Percentiles rank a stretch among this genome's conserved stretches.
These are phyloP conservation scores for Aspergillus ochraceus DNA, from an alignment of 2,329 filamentous ascomycete species.

Conservation along the genomic window DNA sequence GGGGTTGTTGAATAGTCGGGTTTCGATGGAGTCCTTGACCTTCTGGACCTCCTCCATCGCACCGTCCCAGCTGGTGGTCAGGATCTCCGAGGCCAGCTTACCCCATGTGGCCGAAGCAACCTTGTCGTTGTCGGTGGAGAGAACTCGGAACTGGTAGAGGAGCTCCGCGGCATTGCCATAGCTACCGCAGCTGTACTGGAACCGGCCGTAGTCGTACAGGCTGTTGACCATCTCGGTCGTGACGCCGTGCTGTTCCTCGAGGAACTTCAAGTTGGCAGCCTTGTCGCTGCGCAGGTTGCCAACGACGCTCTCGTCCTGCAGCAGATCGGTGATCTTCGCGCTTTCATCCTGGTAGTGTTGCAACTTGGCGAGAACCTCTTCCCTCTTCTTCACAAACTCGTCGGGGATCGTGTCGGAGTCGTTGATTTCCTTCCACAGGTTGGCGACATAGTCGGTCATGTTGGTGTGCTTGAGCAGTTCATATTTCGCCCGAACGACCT, in stretches of 20 bases:
- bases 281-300: conserved; percentile 92
- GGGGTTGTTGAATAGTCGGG: conserved; percentile 92
- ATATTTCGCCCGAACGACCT: conserved; percentile 84
- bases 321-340: conserved; percentile 80
- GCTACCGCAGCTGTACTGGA: conserved; percentile 96
- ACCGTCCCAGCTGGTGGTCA: conserved; percentile 91
- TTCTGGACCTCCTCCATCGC: conserved; percentile 89
- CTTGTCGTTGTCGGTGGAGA: conserved; percentile 98
- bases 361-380: conserved; percentile 80
- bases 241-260: conserved; percentile 95
- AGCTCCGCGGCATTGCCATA: conserved; percentile 88
- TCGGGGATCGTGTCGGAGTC: conserved; percentile 73
- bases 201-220: conserved; percentile 93
- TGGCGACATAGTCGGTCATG: conserved; percentile 97
- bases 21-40: conserved; percentile 89
- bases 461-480: conserved; percentile 95
- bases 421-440: conserved; percentile 86
- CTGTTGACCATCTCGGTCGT: conserved; percentile 94
- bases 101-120: conserved; percentile 95
- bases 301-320: conserved; percentile 87
- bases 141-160: conserved; percentile 95
- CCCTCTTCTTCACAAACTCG: conserved; percentile 85
- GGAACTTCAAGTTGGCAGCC: conserved; percentile 95
- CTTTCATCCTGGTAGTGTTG: conserved; percentile 85
- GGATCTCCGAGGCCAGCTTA: conserved; percentile 93